Base-by-base conservation (phyloP, 768 basidiomycete genomes). In the Gymnopilus junonius region DNA sequence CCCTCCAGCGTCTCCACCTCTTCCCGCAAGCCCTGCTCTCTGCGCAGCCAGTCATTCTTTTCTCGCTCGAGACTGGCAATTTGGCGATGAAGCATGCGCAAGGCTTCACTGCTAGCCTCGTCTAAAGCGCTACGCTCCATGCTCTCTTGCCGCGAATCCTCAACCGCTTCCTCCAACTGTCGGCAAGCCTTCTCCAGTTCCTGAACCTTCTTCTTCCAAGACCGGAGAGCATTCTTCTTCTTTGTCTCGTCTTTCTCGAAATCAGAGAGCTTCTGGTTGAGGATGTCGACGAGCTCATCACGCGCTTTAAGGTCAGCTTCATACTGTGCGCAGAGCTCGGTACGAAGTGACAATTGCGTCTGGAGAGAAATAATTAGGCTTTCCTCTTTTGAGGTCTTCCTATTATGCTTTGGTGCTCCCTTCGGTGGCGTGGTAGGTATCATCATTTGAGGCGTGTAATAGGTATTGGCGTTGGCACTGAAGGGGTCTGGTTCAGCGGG, bases 101-200 rank as follows among this genome's bases (percentile, higher is more conserved):
- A 79, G 31, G 89, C 93, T 74, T 88, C 88, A 2, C 90, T 84
- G 62, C 90, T 92, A 1, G 92, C 90, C 66, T 89, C 90, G 69
- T 92, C 91, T 82, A 97, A 95, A 40, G 96, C 77, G 65, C 93
- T 92, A 20, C 89, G 79, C 63, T 92, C 90, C 74, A 94, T 79
- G 69, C 89, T 92, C 70, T 93, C 92, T 67, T 92, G 88, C 40
- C 94, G 82, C 43, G 90, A 91, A 7, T 85, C 82, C 64, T 98
- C 96, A 29, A 96, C 91, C 71, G 96, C 92, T 71, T 96, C 94
- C 78, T 97, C 91, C 31, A 90, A 80, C 59, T 80, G 76, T 15
- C 87, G 82, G 56, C 88, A 88, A 63, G 85, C 79, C 65, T 80
- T 83, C 76, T 94, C 91, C 50, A 94, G 77, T 65, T 93, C 91